These are phyloP conservation scores for Puccinia hordei DNA, from an alignment of 1,284 basidiomycete genomes.

Conservation along the genomic window DNA sequence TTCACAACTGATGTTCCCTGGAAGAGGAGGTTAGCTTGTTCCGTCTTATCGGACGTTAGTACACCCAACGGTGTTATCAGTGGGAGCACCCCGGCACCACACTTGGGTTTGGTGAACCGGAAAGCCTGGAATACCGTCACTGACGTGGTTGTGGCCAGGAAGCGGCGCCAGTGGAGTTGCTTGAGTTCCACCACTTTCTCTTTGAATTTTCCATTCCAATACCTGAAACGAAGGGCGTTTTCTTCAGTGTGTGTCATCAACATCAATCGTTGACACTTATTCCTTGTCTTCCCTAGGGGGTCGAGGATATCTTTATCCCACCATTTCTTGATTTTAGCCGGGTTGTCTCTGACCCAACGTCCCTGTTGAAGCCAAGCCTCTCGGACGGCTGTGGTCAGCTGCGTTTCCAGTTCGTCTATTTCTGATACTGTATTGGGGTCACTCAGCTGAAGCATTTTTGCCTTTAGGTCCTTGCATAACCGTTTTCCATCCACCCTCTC, in stretches of 20 bases:
- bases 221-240: neutral
- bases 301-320: constrained; percentile 19
- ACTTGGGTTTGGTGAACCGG: constrained; percentile 10
- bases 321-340: neutral
- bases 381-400: too few species aligned
- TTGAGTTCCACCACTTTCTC: neutral
- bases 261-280: neutral
- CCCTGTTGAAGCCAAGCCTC: neutral
- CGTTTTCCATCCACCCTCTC: neutral
- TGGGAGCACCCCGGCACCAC: neutral
- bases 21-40: constrained; percentile 21
- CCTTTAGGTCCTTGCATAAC: neutral
- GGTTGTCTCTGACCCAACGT: neutral
- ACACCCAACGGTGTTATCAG: neutral
- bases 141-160: neutral
- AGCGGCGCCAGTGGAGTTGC: neutral
- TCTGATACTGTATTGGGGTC: too few species aligned
- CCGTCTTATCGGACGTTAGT: neutral
- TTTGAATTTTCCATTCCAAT: constrained; percentile 18
- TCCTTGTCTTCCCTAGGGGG: neutral
- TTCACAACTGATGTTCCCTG: neutral
- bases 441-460: neutral
- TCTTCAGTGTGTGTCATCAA: neutral
- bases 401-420: neutral
- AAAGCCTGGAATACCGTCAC: constrained; percentile 6